These are phyloP conservation scores for Ploettnerulaceae sp. DNA, from an alignment of 2,329 filamentous ascomycete species.

Conservation along the genomic window DNA sequence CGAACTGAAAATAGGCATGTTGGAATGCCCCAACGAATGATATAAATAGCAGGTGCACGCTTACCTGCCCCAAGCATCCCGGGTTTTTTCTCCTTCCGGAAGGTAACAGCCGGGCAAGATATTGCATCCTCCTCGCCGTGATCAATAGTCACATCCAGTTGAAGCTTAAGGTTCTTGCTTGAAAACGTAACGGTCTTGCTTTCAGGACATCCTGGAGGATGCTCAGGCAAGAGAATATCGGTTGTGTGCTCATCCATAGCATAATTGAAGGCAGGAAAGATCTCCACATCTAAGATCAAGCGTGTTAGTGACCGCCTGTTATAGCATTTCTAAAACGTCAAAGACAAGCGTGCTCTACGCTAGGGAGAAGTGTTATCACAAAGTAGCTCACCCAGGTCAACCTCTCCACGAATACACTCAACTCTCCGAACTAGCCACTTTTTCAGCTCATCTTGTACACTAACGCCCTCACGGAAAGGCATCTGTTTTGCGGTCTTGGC, in stretches of 20 bases:
- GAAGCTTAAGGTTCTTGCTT: constrained; percentile 53
- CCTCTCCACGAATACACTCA: constrained; percentile 64
- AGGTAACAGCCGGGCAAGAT: constrained; percentile 48
- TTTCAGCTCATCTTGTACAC: constrained; percentile 58
- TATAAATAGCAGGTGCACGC: background rate
- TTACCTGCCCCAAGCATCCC: constrained; percentile 52
- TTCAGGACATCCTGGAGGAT: constrained; percentile 37
- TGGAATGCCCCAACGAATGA: background rate
- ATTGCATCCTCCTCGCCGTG: constrained; percentile 45
- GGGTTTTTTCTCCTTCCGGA: constrained; percentile 48
- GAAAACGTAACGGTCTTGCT: constrained; percentile 62
- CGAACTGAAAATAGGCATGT: background rate
- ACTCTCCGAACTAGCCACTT: constrained; percentile 67
- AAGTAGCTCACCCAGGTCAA: constrained; percentile 56
- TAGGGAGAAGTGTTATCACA: too few relatives aligned
- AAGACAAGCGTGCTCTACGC: too few relatives aligned
- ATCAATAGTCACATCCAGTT: constrained; percentile 64
- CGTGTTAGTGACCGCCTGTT: background rate
- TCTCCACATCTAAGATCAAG: constrained; percentile 50
- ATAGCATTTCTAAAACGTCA: background rate
- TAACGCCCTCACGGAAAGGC: constrained; percentile 49
- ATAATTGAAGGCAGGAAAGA: constrained; percentile 71
- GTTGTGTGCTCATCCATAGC: constrained; percentile 58
- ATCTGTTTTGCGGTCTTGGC: constrained; percentile 44
- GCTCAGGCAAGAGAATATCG: constrained; percentile 45